Conservation (phyloP, 306 rosid species). For the Potentilla sterilis region DNA sequence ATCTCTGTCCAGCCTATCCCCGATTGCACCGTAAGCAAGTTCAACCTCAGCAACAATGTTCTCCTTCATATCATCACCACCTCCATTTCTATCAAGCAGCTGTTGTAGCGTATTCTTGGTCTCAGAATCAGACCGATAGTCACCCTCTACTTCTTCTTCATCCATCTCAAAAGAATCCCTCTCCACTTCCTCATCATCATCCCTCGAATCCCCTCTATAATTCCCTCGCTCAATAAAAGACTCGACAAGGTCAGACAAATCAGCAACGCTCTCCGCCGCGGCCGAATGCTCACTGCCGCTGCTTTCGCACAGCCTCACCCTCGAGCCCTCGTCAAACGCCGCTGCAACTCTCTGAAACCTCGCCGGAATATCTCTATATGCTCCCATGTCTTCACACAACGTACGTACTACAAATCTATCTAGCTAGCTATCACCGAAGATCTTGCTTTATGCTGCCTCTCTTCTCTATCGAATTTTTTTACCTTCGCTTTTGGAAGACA, state of each 20-base stretch:
- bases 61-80: conserved; percentile 26
- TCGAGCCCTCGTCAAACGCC: conserved; percentile 55
- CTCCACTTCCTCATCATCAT: background rate
- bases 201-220: background rate
- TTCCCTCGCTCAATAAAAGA: conserved; percentile 69
- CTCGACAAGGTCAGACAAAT: conserved; percentile 67
- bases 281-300: conserved; percentile 87
- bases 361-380: conserved; percentile 32
- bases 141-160: conserved; percentile 25
- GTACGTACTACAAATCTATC: too few relatives aligned
- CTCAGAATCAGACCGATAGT: conserved; percentile 34
- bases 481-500: conserved; percentile 1
- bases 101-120: conserved; percentile 33
- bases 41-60: conserved; percentile 42
- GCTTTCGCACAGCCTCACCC: conserved; percentile 57
- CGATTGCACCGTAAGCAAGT: conserved; percentile 25
- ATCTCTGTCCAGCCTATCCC: conserved; percentile 28
- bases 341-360: conserved; percentile 65
- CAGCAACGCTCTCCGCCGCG: conserved; percentile 39
- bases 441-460: background rate
- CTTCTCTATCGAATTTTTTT: background rate
- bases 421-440: background rate
- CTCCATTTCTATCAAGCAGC: conserved; percentile 29
- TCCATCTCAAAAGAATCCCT: background rate
- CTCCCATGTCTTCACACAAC: background rate